Conservation (phyloP, 257 asterid genomes). For the Ilex asprella region DNA sequence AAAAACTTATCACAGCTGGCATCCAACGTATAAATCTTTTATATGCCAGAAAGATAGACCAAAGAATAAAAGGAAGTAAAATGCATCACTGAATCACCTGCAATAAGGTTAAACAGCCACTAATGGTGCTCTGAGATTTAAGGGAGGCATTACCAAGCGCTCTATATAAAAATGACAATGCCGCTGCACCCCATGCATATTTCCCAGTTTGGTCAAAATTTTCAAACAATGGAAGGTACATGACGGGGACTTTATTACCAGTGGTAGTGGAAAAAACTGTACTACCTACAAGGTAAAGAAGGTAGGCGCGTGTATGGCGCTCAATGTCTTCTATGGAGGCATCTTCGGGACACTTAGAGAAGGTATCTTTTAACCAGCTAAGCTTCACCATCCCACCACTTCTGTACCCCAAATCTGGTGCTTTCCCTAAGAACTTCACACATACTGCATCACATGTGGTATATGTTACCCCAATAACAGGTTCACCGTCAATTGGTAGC, state of each 20-base stretch:
- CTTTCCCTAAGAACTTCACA: slow-evolving; percentile 32
- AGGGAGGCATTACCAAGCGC: slow-evolving; percentile 96
- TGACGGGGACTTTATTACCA: slow-evolving; percentile 92
- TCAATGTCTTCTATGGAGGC: slow-evolving; percentile 67
- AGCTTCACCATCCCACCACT: slow-evolving; percentile 87
- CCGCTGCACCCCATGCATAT: slow-evolving; percentile 98
- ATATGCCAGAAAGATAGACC: neutral
- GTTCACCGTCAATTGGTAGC: slow-evolving; percentile 82
- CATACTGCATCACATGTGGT: slow-evolving; percentile 54
- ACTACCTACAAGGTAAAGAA: slow-evolving; percentile 90
- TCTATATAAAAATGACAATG: slow-evolving; percentile 83
- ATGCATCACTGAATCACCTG: slow-evolving; percentile 51
- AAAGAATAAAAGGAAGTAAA: slow-evolving; percentile 5
- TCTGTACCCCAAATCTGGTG: slow-evolving; percentile 41
- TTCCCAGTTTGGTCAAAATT: slow-evolving; percentile 83
- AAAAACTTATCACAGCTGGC: neutral
- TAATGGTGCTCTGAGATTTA: slow-evolving; percentile 87
- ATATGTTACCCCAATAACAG: slow-evolving; percentile 90
- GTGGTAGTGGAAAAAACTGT: slow-evolving; percentile 94
- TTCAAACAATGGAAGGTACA: slow-evolving; percentile 94
- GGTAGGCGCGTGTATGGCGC: slow-evolving; percentile 80
- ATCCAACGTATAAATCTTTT: neutral
- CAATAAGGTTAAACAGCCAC: slow-evolving; percentile 83
- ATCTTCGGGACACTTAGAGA: slow-evolving; percentile 62
- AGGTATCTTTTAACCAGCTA: slow-evolving; percentile 92